These are phyloP conservation scores for Phytophthora ohioensis DNA, from an alignment of 352 stramenopile genomes.

Conservation along the genomic window DNA sequence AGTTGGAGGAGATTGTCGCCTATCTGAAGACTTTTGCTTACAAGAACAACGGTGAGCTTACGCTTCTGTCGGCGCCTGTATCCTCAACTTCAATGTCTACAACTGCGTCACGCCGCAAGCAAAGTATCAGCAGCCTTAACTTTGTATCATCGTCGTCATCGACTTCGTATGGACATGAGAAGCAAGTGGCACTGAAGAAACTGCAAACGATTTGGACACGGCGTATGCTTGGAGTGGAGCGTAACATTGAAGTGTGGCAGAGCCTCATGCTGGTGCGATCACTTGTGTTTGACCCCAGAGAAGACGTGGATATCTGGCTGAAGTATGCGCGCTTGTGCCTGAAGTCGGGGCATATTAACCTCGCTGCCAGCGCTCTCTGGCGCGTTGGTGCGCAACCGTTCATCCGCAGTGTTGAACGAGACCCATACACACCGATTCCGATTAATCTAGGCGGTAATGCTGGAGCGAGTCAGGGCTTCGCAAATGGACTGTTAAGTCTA, in stretches of 20 bases:
- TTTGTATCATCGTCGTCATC: conserved; percentile 81
- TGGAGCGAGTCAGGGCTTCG: conserved; percentile 58
- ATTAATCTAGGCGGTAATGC: conserved; percentile 73
- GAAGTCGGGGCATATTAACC: conserved; percentile 90
- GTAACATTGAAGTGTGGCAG: conserved; percentile 95
- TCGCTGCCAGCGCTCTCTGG: conserved; percentile 85
- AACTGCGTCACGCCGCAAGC: conserved; percentile 57
- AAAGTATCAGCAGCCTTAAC: conserved; percentile 85
- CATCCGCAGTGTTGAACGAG: conserved; percentile 78
- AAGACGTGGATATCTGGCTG: conserved; percentile 95
- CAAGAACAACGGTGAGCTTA: conserved; percentile 85
- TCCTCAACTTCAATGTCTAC: conserved; percentile 39
- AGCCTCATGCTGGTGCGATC: conserved; percentile 96
- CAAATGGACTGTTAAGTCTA: conserved; percentile 61
- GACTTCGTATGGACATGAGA: conserved; percentile 78
- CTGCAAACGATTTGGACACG: conserved; percentile 86
- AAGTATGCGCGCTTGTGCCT: conserved; percentile 94
- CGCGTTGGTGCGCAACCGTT: conserved; percentile 84
- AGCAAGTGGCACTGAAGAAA: conserved; percentile 74
- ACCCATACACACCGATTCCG: conserved; percentile 69
- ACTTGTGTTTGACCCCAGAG: conserved; percentile 89
- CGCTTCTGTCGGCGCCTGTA: conserved; percentile 60
- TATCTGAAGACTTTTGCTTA: conserved; percentile 84
- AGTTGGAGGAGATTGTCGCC: conserved; percentile 94
- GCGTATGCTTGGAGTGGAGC: conserved; percentile 95